Base-by-base conservation (phyloP, 768 basidiomycete genomes). In the Termitomyces sp. region DNA sequence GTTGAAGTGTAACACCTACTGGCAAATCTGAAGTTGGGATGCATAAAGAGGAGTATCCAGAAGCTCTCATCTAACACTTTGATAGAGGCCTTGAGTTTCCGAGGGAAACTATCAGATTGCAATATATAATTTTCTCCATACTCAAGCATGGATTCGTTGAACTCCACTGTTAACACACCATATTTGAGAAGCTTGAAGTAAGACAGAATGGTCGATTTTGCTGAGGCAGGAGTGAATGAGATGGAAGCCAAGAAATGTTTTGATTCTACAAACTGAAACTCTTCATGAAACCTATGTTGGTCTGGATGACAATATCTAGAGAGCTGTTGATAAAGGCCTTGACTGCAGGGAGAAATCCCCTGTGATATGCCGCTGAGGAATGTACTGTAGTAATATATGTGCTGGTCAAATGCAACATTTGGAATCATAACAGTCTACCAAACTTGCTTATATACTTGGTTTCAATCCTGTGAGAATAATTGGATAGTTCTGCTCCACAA, bases 11-110 rank as follows among this genome's bases (percentile, higher is more conserved):
- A n/a, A n/a, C n/a, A 29, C 41, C 9, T 20, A 54, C 58, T 53
- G 18, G 58, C 58, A 54, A 59, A 50, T 10, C 58, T 53, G 18
- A 59, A 59, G 15, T 59, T 53, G n/a, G 58, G 58, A 20, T 59
- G 58, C 39, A 59, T 47, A 39, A 59, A 59, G 18, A 59, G 52
- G 3, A 52, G 58, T 33, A 54, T 44, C 52, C 52, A 59, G 20
- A 59, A 54, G n/a, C 58, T 54, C n/a, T 59, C 58, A 8, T 59
- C 52, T 15, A 59, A 26, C 9, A 59, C 53, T 12, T 59, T 54
- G 24, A 59, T 55, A 0, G 51, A 54, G 1, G 58, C 51, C 31
- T 41, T 54, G 24, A 59, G 53, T 5, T 48, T 48, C 24, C 58
- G 51, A 3, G 58, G 5, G 4, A 59, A 29, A 2, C 53, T 47